Base-by-base conservation (phyloP, 2,329 filamentous ascomycete genomes). In the Aspergillus viridinutans region DNA sequence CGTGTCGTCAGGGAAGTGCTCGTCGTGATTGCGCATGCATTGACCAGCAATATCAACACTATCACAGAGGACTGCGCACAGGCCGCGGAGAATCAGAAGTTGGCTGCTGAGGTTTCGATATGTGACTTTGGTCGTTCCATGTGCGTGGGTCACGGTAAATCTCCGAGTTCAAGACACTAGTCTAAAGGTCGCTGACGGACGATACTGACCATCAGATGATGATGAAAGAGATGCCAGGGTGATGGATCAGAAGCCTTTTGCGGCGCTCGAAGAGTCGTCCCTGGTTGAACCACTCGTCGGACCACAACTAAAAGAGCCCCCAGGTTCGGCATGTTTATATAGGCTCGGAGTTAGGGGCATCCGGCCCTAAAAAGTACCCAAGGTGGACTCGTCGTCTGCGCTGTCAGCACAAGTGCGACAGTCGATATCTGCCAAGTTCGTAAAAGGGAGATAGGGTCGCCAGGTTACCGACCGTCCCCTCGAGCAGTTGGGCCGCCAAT, bases 401-500 rank as follows among this genome's bases (percentile, higher is more conserved):
- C 12, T 14, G 43, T 47, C 43, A 47, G 43, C 43, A 47, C 21
- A 47, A 47, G 20, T 47, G 43, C 43, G 43, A 53, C 38, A 49
- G 50, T 53, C 52, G 52, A 53, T 53, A 54, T 48, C 28, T 54
- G 47, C 54, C 51, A 57, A 53, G 40, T 23, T 23, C 40, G 32
- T 4, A 23, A 21, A 43, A 5, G 40, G n/a, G 40, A 43, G 40
- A 23, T 43, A 43, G 40, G 21, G 10, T 43, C 40, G 21, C 50
- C 53, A 52, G 53, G 28, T 53, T 28, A 52, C 53, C 52, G 64
- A 62, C 55, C 58, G 57, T 60, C 49, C 52, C 58, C 56, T 52
- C 52, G 35, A 54, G 52, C 51, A 52, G 50, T 26, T 45, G 55
- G 47, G 28, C 52, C 56, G 54, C 64, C 67, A 72, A 70, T 72